phyloP scores from a whole-genome alignment of 148 eudicot genomes.

The Fagopyrum homotropicum region DNA sequence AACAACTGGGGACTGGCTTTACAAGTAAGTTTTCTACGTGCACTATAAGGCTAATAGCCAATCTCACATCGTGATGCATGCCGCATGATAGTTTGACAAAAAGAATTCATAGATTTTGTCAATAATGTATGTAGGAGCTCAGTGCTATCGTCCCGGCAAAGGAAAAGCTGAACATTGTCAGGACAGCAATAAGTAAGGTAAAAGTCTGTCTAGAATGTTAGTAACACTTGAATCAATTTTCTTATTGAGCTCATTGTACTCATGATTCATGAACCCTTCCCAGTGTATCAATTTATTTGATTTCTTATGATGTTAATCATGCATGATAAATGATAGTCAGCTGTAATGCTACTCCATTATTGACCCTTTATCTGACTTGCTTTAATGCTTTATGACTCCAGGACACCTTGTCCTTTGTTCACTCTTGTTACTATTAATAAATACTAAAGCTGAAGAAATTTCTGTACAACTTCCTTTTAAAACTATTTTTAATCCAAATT shows the following conservation, averaged over 20 bases:
- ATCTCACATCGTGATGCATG: too few species aligned
- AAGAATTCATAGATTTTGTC: background rate
- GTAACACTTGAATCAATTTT: background rate
- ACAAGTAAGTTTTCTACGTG: slow-evolving; percentile 45
- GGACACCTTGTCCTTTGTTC: background rate
- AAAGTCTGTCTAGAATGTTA: slow-evolving; percentile 1
- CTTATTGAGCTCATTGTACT: background rate
- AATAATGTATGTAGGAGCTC: slow-evolving; percentile 55
- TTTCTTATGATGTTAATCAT: background rate
- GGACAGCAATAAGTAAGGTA: slow-evolving; percentile 83
- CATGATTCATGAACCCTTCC: background rate
- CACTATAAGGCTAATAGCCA: background rate
- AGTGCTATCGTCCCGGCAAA: slow-evolving; percentile 94
- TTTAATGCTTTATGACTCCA: background rate
- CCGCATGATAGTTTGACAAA: background rate
- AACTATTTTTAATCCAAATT: too few species aligned
- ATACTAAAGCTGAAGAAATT: too few species aligned
- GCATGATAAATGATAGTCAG: background rate
- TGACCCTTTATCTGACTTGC: background rate
- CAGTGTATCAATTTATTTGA: background rate
- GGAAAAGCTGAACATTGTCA: slow-evolving; percentile 82
- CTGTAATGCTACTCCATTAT: background rate
- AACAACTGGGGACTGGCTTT: slow-evolving; percentile 99
- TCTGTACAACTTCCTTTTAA: too few species aligned
- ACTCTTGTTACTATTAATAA: background rate